Evolutionary conservation across 2,329 filamentous ascomycete genomes (phyloP), one percentile per base, ranked within the genome.

Genomic region (Cucurbitaria berberidis): DNA sequence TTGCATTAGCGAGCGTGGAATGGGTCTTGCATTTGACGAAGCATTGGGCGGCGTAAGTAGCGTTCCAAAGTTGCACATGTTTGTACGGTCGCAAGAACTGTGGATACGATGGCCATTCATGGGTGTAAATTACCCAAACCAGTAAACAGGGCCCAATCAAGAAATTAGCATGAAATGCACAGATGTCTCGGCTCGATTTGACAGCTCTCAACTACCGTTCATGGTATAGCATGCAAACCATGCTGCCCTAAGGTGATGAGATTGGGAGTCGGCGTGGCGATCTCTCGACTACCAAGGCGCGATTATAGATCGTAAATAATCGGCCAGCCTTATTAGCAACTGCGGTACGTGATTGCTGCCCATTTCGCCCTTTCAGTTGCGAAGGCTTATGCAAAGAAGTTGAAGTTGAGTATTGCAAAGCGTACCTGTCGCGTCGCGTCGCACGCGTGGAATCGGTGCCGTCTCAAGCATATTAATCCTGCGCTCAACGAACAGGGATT

Each of bases 1-100:
- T 52, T 73, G 74, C 62, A 75, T 59, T 75, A 68, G 69, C 72
- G 63, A 69, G 56, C 55, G 54, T 58, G 48, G 50, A 36, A 55
- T 53, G 47, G 51, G 43, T 49, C 32, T 56, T 53, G 57, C 51
- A 60, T 59, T 60, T 45, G 50, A 62, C 16, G 54, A 48, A 52
- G 57, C 57, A 60, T 65, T 55, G 45, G 55, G 47, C 53, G 56
- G 62, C 57, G 63, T 40, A 49, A 15, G 29, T 44, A 40, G 22
- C 29, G 43, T 55, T 40, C 35, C 38, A 47, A 46, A 35, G 16
- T 44, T 45, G 45, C n/a, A 22, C 26, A 44, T 39, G 36, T 30
- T 27, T 29, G 41, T 41, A 41, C 42, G 34, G 38, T 38, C 13
- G 40, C 27, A 8, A 24, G 22, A 22, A 30, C n/a, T 47, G 16